A percentile compares a stretch with the other conserved stretches of the same genome.
phyloP scores from a whole-genome alignment of 495 filamentous ascomycete genomes.

The Saxophila tyrrhenica region DNA sequence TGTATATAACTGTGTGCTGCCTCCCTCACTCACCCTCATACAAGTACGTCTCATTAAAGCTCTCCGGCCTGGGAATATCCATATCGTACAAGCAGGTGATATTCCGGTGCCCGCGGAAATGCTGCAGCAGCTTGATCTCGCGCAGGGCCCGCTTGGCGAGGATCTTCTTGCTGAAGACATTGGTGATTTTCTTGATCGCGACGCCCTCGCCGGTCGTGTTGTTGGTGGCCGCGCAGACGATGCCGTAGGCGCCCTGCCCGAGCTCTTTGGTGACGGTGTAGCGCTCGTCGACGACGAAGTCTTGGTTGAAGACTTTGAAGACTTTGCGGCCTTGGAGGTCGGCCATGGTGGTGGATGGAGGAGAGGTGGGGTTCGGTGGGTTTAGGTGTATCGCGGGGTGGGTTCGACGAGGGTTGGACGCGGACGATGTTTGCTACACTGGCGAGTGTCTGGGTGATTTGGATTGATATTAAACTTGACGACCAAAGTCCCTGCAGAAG shows the following conservation, averaged over 20 bases:
- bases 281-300: conserved; percentile 95
- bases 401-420: too few species aligned
- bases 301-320: conserved; percentile 99
- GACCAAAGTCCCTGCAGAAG: too few species aligned
- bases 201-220: conserved; percentile 87
- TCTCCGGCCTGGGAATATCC: conserved; percentile 95
- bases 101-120: conserved; percentile 72
- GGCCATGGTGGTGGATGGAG: conserved; percentile 4
- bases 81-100: conserved; percentile 99
- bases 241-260: conserved; percentile 94
- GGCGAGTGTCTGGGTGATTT: too few species aligned
- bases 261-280: conserved; percentile 99
- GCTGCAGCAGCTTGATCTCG: conserved; percentile 97
- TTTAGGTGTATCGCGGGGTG: neutral
- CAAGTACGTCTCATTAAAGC: conserved; percentile 98
- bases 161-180: conserved; percentile 99
- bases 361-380: neutral
- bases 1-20: too few species aligned
- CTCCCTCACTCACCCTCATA: conserved; percentile 84
- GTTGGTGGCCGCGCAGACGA: conserved; percentile 95
- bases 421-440: too few species aligned
- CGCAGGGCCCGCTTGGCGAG: conserved; percentile 92
- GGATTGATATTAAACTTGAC: too few species aligned
- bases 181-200: conserved; percentile 98
- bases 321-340: conserved; percentile 59